Percentiles rank a stretch among this genome's conserved stretches.
Conservation (phyloP, 805 yeast genomes). For the Clavispora vitiphila region DNA sequence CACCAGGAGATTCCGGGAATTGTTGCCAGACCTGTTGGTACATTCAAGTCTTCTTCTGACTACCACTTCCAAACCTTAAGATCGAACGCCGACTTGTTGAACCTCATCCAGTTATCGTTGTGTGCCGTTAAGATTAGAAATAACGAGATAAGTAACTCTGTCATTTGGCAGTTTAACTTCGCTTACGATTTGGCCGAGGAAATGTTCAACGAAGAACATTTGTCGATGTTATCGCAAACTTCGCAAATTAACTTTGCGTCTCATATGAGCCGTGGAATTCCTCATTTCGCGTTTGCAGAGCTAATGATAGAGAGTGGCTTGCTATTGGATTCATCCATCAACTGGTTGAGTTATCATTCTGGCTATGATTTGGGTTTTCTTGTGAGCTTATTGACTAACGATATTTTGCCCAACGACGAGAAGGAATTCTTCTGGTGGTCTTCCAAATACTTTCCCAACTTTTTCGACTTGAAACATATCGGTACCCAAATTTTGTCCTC, state of each 20-base stretch:
- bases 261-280: conserved; percentile 74
- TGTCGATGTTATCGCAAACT: conserved; percentile 71
- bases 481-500: conserved; percentile 32
- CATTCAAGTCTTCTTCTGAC: conserved; percentile 82
- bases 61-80: conserved; percentile 95
- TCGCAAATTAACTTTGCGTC: conserved; percentile 74
- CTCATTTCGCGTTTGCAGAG: conserved; percentile 76
- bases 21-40: conserved; percentile 92
- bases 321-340: conserved; percentile 61
- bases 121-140: conserved; percentile 35
- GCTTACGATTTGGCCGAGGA: conserved; percentile 68
- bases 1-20: conserved; percentile 96
- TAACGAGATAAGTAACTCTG: conserved; percentile 51
- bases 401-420: conserved; percentile 73
- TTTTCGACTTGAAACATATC: conserved; percentile 71
- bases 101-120: conserved; percentile 68
- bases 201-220: conserved; percentile 84
- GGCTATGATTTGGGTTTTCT: conserved; percentile 95
- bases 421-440: conserved; percentile 73
- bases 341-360: conserved; percentile 89
- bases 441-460: conserved; percentile 68
- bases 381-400: conserved; percentile 68
- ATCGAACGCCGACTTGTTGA: conserved; percentile 81
- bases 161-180: conserved; percentile 97
- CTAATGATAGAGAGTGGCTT: conserved; percentile 81